Evolutionary conservation across 352 stramenopile species (phyloP), one percentile per base, ranked within the genome.

Genomic region (Pythium graminicola): DNA sequence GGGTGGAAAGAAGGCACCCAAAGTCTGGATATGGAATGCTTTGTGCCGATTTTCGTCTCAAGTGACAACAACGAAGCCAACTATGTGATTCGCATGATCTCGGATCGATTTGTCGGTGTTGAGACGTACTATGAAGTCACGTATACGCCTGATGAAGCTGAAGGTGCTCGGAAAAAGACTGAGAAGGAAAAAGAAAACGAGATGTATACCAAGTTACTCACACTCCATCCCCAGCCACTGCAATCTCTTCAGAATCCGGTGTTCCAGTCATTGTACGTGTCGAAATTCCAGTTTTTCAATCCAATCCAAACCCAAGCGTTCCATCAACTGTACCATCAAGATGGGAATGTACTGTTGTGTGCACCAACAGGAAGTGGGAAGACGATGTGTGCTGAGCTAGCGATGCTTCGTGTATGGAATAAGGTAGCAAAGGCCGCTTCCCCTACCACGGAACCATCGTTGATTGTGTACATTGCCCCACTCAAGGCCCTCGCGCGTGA

Each of bases 261-360:
- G 2, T 75, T 74, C 3, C 73, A 89, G 17, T 65, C 69, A 7
- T 62, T 90, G 17, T 48, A 75, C 35, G 70, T 76, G 14, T 93
- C 70, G 70, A 66, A 65, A 4, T 96, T 98, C 48, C 81, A 83
- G 24, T 81, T 93, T 47, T 98, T 99, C 67, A 99, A 99, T 62
- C 93, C 96, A 11, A 98, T 99, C 44, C 97, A 99, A 76, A 99
- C 97, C 23, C 97, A 99, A 62, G 74, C 96, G 19, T 92, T 99
- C 28, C 87, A 95, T 33, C 93, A 96, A 40, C 72, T 99, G 16
- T 85, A 98, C 49, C 96, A 99, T 63, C 97, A 83, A 0, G 88
- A 98, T 32, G 85, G 80, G 32, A 99, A 98, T 54, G 76, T 96
- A 40, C 81, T 99, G 19, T 71, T 99, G 32, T 97, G 92, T 29